phyloP scores from a whole-genome alignment of 192 early-diverging fungal genomes.

The Backusella westeae region DNA sequence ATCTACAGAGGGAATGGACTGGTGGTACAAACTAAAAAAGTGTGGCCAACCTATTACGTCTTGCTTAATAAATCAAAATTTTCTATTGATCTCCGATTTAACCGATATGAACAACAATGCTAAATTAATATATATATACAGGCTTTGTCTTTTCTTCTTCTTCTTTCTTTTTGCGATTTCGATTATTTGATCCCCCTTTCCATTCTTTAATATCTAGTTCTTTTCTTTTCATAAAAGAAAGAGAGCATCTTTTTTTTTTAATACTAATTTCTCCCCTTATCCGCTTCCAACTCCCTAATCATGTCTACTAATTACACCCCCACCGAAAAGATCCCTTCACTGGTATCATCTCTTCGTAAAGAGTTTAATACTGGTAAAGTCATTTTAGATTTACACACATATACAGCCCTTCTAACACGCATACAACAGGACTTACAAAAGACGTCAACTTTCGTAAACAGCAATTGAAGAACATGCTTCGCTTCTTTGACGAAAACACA shows the following conservation, averaged over 20 bases:
- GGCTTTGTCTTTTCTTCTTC: background rate
- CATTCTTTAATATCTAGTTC: background rate
- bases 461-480: constrained; percentile 22
- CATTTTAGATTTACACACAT: background rate
- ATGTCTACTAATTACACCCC: constrained; percentile 21
- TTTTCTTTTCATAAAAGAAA: background rate
- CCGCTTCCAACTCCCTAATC: background rate
- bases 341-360: constrained; percentile 15
- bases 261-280: background rate
- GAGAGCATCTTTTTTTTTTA: background rate
- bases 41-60: background rate
- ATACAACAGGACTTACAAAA: constrained; percentile 22
- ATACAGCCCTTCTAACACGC: background rate
- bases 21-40: background rate
- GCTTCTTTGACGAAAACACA: constrained; percentile 20
- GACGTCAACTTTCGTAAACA: constrained; percentile 28
- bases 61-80: background rate
- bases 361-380: constrained; percentile 21
- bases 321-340: constrained; percentile 5
- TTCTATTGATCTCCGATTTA: background rate
- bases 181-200: constrained; percentile 1
- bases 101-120: constrained; percentile 7
- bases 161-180: background rate
- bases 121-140: background rate
- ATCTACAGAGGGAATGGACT: background rate